Conservation (phyloP, 164 flowering plant species). For the Macadamia tetraphylla region DNA sequence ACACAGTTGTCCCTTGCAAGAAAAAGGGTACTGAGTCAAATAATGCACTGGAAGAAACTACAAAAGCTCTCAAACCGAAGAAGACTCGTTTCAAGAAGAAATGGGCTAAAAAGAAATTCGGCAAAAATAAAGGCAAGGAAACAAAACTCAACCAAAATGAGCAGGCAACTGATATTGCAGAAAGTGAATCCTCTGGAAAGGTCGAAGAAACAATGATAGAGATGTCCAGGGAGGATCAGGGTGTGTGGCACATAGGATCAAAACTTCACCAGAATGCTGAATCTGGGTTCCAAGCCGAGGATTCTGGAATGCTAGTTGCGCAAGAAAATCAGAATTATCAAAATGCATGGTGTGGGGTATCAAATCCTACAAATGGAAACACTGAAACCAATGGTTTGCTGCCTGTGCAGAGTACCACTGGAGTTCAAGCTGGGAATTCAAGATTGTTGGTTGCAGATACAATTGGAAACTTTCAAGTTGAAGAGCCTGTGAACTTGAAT, state of each 20-base stretch:
- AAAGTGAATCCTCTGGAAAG: constrained; percentile 5
- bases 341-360: neutral
- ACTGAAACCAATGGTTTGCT: neutral
- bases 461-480: constrained; percentile 10
- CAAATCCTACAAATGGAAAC: neutral
- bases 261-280: constrained; percentile 3
- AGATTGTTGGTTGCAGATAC: neutral
- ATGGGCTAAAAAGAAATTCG: constrained; percentile 23
- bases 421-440: neutral
- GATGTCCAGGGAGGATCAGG: neutral
- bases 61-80: constrained; percentile 48
- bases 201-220: neutral
- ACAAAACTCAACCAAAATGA: constrained; percentile 6
- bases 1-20: constrained; percentile 67
- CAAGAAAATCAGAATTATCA: constrained; percentile 1
- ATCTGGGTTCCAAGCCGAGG: constrained; percentile 6
- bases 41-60: constrained; percentile 20
- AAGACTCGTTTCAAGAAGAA: constrained; percentile 44
- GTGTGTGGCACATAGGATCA: constrained; percentile 1
- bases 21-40: constrained; percentile 40
- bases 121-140: constrained; percentile 11
- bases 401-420: neutral
- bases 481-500: constrained; percentile 2
- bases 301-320: neutral
- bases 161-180: constrained; percentile 6